Evolutionary conservation across 1,139 yeast species (phyloP).

Genomic region (Sugiyamaella xylanicola): DNA sequence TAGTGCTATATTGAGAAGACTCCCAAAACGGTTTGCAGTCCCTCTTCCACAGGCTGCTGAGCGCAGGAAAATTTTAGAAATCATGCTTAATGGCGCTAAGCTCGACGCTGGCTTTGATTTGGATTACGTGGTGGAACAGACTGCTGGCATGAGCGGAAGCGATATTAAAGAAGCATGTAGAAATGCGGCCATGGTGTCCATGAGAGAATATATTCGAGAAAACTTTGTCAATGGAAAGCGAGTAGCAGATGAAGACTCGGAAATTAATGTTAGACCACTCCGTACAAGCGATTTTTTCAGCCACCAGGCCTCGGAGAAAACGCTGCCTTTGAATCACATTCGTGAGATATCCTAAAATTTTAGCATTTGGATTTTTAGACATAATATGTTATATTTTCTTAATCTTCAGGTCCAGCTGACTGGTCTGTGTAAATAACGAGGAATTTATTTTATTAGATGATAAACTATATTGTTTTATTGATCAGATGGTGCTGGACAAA

Average conservation of each 20-base stretch:
- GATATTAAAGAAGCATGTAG: constrained; percentile 90
- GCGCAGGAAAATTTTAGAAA: constrained; percentile 65
- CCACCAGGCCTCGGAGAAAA: constrained; percentile 33
- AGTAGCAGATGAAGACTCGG: constrained; percentile 31
- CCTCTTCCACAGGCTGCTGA: constrained; percentile 71
- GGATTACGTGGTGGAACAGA: constrained; percentile 58
- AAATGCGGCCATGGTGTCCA: constrained; percentile 89
- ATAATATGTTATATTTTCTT: too few species aligned
- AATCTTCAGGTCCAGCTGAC: neutral
- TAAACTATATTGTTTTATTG: neutral
- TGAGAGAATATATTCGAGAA: constrained; percentile 70
- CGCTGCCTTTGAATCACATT: constrained; percentile 33
- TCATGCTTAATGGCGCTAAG: constrained; percentile 66
- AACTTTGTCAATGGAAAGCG: constrained; percentile 39
- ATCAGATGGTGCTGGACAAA: constrained; percentile 18
- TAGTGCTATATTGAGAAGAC: constrained; percentile 84
- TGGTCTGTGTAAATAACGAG: neutral
- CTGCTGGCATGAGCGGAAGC: constrained; percentile 85
- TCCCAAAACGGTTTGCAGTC: constrained; percentile 89
- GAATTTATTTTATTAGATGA: neutral
- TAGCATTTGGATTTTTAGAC: too few species aligned
- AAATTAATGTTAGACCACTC: constrained; percentile 45
- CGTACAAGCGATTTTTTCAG: constrained; percentile 44
- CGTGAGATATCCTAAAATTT: constrained; percentile 24
- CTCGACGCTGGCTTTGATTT: constrained; percentile 59